phyloP scores from a whole-genome alignment of 140 eudicot species.

The Senecio squalidus region DNA sequence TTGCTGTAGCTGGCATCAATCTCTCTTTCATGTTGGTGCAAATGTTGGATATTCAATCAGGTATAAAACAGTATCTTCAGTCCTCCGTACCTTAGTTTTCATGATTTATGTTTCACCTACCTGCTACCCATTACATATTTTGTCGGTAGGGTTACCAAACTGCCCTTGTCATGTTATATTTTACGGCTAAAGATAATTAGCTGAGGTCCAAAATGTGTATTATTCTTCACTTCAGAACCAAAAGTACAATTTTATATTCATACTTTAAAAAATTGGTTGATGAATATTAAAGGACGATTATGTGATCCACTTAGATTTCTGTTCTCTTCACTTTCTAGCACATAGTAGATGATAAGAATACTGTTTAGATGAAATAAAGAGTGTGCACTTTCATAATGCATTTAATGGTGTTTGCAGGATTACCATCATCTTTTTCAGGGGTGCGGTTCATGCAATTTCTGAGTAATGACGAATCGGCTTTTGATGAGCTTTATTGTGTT shows the following conservation, averaged over 20 bases:
- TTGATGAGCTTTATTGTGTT: slow-evolving; percentile 92
- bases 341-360: too few species aligned
- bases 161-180: neutral
- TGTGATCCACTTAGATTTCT: too few species aligned
- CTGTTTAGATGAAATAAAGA: neutral
- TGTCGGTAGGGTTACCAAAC: slow-evolving; percentile 4
- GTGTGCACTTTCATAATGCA: neutral
- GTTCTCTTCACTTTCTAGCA: too few species aligned
- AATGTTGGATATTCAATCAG: slow-evolving; percentile 97
- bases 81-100: neutral
- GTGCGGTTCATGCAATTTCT: slow-evolving; percentile 64
- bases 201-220: neutral
- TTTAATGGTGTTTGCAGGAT: slow-evolving; percentile 45
- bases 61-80: slow-evolving; percentile 22
- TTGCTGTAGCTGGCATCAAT: slow-evolving; percentile 99
- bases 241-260: neutral
- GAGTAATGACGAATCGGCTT: slow-evolving; percentile 81
- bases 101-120: neutral
- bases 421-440: slow-evolving; percentile 61
- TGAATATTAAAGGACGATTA: neutral
- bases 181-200: slow-evolving; percentile 1
- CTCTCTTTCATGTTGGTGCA: slow-evolving; percentile 94
- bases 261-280: neutral
- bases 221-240: neutral
- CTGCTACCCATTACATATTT: too few species aligned